Conservation (phyloP, 2,329 filamentous ascomycete species). For the Cercospora sp. region DNA sequence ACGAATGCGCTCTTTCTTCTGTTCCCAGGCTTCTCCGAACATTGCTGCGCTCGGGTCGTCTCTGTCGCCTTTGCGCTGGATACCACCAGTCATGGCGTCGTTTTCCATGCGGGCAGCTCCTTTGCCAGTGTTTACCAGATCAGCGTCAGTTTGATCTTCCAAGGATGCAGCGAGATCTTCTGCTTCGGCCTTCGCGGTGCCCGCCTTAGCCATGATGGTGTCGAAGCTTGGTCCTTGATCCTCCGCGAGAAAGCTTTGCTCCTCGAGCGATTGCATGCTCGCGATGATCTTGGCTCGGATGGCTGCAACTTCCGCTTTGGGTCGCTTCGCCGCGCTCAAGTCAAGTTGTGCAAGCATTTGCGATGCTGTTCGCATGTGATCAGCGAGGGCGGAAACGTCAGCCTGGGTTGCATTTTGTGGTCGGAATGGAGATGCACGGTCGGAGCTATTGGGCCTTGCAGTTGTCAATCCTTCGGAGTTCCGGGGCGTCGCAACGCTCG, state of each 20-base stretch:
- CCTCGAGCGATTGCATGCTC: constrained; percentile 84
- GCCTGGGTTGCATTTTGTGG: constrained; percentile 66
- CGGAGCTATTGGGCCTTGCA: constrained; percentile 68
- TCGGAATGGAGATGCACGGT: constrained; percentile 58
- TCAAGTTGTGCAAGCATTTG: constrained; percentile 86
- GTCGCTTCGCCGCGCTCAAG: constrained; percentile 75
- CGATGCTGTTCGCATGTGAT: constrained; percentile 83
- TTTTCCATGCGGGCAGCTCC: constrained; percentile 86
- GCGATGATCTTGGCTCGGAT: constrained; percentile 86
- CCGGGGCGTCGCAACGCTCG: constrained; percentile 65
- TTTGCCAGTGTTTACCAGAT: constrained; percentile 63
- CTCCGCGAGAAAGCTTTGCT: constrained; percentile 78
- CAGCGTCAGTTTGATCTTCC: constrained; percentile 39
- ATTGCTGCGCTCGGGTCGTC: constrained; percentile 84
- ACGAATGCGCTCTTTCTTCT: constrained; percentile 80
- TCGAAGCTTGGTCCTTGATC: constrained; percentile 77
- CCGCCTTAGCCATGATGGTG: constrained; percentile 74
- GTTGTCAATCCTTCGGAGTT: constrained; percentile 59
- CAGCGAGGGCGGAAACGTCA: constrained; percentile 79
- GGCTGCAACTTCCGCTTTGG: constrained; percentile 76
- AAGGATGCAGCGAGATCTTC: constrained; percentile 49
- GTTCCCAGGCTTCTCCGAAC: constrained; percentile 82
- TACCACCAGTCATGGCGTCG: constrained; percentile 80
- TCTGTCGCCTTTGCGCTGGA: constrained; percentile 76
- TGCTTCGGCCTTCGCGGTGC: constrained; percentile 53